Base-by-base conservation (phyloP, 768 basidiomycete genomes). In the Tylopilus vinaceipallidus region DNA sequence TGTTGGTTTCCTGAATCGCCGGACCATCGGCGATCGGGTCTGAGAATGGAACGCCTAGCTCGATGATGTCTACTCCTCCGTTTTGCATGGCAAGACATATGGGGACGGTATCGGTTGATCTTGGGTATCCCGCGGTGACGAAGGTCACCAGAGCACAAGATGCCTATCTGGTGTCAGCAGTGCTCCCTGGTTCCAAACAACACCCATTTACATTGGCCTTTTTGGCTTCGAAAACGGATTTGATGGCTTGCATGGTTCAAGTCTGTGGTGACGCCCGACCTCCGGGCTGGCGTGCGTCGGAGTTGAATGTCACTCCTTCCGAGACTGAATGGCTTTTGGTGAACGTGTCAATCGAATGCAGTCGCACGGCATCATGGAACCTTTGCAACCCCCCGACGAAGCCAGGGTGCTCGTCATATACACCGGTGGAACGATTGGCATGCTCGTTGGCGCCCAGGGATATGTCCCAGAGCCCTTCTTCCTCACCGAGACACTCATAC, bases 21-120 rank as follows among this genome's bases (percentile, higher is more conserved):
- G 90, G 91, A 0, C 95, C 95, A 71, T 99, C 95, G 2, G 93
- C 95, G 58, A 93, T 91, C 17, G 95, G 95, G 72, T 98, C 95
- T 46, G 91, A 95, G 48, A 65, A 65, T 19, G 65, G 64, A 30
- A 98, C 80, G 16, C 95, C 95, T 16, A 99, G 79, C 68, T 99
- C 95, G 53, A 98, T 94, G 52, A 98, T 81, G 67, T 98, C 94
- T 38, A 91, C 82, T 6, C 95, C 95, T 45, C 95, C 95, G 38
- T 81, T 79, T 68, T 98, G 88, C 84, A 99, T 91, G 22, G 90
- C 89, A 30, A 98, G 80, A 75, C 98, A 68, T 50, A 93, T 78
- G 2, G 90, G 84, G 11, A 95, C 90, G 0, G 95, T 98, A 50
- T 88, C 86, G 62, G 83, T 74, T 46, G 70, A 67, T 8, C 74